Evolutionary conservation across 352 stramenopile genomes (phyloP).

Genomic region (Labyrinthula sp.): DNA sequence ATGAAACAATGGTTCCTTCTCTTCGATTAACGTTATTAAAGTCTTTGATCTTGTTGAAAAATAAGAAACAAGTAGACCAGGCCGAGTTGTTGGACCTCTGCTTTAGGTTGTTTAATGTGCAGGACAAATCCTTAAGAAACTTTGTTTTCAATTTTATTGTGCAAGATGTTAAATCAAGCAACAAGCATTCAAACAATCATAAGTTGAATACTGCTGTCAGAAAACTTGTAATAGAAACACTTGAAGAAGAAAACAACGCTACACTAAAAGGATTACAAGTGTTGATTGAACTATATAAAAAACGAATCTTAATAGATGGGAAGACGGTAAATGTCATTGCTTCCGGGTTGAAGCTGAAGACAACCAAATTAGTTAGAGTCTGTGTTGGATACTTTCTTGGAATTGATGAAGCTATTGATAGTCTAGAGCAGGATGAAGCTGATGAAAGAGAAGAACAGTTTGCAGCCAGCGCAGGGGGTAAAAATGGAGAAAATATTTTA

Average conservation of each 20-base stretch:
- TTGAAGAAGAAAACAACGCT: conserved; percentile 47
- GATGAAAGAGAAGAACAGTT: conserved; percentile 55
- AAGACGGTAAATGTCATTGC: conserved; percentile 87
- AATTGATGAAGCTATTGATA: conserved; percentile 77
- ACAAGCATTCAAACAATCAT: conserved; percentile 59
- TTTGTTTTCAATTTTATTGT: conserved; percentile 84
- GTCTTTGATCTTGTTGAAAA: conserved; percentile 81
- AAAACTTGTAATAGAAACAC: conserved; percentile 78
- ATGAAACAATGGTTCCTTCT: conserved; percentile 61
- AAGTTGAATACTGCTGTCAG: conserved; percentile 82
- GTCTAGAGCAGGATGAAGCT: conserved; percentile 62
- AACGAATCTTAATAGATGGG: conserved; percentile 80
- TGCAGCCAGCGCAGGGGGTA: conserved; percentile 41
- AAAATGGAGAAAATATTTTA: conserved; percentile 8
- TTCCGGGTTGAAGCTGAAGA: conserved; percentile 52
- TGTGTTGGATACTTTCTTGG: conserved; percentile 91
- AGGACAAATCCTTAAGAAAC: conserved; percentile 80
- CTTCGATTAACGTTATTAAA: conserved; percentile 77
- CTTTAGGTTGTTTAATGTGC: conserved; percentile 82
- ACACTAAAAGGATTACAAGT: conserved; percentile 68
- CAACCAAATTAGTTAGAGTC: conserved; percentile 59
- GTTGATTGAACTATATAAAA: conserved; percentile 80
- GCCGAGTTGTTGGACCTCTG: conserved; percentile 78
- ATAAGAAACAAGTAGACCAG: conserved; percentile 67
- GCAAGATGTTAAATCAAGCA: conserved; percentile 69